phyloP scores from a whole-genome alignment of 257 asterid genomes.

The Agastache rugosa region DNA sequence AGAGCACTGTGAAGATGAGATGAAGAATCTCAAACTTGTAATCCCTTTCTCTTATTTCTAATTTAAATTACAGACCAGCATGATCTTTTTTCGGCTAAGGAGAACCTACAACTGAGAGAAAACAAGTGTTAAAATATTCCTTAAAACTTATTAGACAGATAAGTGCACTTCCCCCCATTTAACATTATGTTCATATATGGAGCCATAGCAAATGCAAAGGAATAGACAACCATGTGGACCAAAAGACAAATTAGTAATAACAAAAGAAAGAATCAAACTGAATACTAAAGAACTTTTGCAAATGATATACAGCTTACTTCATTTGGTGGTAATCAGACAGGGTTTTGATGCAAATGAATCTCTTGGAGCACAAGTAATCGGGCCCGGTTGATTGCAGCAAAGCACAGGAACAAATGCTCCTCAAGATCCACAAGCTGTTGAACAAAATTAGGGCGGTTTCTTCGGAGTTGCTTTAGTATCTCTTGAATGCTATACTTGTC shows the following conservation, averaged over 20 bases:
- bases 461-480: slow-evolving; percentile 72
- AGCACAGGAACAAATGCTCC: slow-evolving; percentile 84
- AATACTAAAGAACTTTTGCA: neutral
- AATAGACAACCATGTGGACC: no score
- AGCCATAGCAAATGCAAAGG: no score
- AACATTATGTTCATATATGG: no score
- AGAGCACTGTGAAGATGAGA: no score
- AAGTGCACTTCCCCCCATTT: no score
- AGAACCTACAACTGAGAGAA: no score
- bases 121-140: no score
- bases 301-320: slow-evolving; percentile 30
- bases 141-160: no score
- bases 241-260: neutral
- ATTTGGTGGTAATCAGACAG: slow-evolving; percentile 27
- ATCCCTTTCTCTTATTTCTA: no score
- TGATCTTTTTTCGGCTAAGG: no score
- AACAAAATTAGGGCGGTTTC: slow-evolving; percentile 56
- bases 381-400: slow-evolving; percentile 77
- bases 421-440: slow-evolving; percentile 78
- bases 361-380: slow-evolving; percentile 67
- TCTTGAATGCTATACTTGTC: slow-evolving; percentile 73
- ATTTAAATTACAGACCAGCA: no score
- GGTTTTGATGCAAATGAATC: slow-evolving; percentile 41
- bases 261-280: neutral
- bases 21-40: no score